Evolutionary conservation across 805 yeast species (phyloP).

Genomic region (Wickerhamiella azyma): DNA sequence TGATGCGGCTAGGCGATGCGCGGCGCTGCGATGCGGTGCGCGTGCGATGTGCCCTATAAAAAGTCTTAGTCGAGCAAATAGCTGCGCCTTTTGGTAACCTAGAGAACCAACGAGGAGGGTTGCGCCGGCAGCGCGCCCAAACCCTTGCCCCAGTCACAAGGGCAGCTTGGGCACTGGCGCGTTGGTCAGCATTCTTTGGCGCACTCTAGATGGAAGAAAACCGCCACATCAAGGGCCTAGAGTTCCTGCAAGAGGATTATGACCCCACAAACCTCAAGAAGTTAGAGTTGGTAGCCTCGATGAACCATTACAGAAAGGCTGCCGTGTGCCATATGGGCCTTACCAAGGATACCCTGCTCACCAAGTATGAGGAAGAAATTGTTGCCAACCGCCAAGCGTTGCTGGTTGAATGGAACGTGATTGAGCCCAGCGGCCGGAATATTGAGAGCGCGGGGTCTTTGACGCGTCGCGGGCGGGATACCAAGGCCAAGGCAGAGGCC

Average conservation of each 20-base stretch:
- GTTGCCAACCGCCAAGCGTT: not conserved
- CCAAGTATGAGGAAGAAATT: not conserved
- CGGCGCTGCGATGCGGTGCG: too few species aligned
- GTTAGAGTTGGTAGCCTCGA: not conserved
- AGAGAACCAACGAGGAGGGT: too few species aligned
- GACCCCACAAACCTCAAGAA: slow-evolving; percentile 1
- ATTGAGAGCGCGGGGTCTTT: slow-evolving; percentile 5
- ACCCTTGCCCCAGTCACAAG: too few species aligned
- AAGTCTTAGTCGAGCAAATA: too few species aligned
- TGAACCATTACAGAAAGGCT: slow-evolving; percentile 1
- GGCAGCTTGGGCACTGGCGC: too few species aligned
- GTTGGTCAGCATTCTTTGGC: too few species aligned
- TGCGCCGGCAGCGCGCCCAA: too few species aligned
- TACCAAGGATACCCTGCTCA: slow-evolving; percentile 1
- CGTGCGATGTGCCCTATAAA: too few species aligned
- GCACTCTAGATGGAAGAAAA: too few species aligned
- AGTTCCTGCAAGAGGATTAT: slow-evolving; percentile 2
- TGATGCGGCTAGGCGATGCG: too few species aligned
- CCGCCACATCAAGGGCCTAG: too few species aligned
- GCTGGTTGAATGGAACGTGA: not conserved
- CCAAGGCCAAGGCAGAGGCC: not conserved
- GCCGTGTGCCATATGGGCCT: not conserved
- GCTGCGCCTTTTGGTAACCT: too few species aligned
- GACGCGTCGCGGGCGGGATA: slow-evolving; percentile 5
- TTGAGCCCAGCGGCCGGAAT: slow-evolving; percentile 1